Evolutionary conservation across 2,329 filamentous ascomycete species (phyloP).

Genomic region (Sporothrix brunneoviolacea): DNA sequence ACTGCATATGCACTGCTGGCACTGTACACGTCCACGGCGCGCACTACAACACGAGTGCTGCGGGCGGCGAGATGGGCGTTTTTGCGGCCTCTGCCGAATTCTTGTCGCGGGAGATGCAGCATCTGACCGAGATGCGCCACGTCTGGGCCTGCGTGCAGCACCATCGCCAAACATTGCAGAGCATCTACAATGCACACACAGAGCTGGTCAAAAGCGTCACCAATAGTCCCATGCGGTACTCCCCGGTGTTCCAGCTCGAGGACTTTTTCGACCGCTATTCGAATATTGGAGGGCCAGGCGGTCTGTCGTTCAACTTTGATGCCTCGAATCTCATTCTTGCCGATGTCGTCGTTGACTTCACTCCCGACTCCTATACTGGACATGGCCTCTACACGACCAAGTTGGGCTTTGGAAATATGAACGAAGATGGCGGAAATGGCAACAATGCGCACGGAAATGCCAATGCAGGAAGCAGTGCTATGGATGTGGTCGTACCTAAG

Average conservation of each 20-base stretch:
- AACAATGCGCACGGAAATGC: neutral
- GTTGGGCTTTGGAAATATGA: constrained; percentile 13
- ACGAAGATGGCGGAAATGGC: constrained; percentile 4
- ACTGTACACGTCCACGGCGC: constrained; percentile 84
- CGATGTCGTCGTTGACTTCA: constrained; percentile 57
- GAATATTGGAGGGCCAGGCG: constrained; percentile 50
- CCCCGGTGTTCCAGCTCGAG: constrained; percentile 74
- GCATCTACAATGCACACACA: constrained; percentile 69
- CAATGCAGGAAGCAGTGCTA: neutral
- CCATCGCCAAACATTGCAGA: constrained; percentile 71
- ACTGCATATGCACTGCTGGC: constrained; percentile 78
- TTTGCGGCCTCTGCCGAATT: constrained; percentile 60
- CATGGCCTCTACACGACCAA: constrained; percentile 41
- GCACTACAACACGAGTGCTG: constrained; percentile 58
- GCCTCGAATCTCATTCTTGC: constrained; percentile 66
- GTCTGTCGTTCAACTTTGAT: constrained; percentile 59
- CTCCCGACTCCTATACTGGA: constrained; percentile 47
- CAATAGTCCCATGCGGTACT: constrained; percentile 63
- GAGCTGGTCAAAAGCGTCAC: constrained; percentile 70
- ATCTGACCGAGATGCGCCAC: constrained; percentile 66
- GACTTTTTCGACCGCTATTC: constrained; percentile 81
- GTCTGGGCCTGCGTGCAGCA: constrained; percentile 74
- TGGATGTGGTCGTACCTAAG: constrained; percentile 18
- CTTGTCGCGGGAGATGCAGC: constrained; percentile 70
- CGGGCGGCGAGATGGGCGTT: constrained; percentile 50